Conservation (phyloP, 495 filamentous ascomycete genomes). For the Chaetomidium leptoderma region DNA sequence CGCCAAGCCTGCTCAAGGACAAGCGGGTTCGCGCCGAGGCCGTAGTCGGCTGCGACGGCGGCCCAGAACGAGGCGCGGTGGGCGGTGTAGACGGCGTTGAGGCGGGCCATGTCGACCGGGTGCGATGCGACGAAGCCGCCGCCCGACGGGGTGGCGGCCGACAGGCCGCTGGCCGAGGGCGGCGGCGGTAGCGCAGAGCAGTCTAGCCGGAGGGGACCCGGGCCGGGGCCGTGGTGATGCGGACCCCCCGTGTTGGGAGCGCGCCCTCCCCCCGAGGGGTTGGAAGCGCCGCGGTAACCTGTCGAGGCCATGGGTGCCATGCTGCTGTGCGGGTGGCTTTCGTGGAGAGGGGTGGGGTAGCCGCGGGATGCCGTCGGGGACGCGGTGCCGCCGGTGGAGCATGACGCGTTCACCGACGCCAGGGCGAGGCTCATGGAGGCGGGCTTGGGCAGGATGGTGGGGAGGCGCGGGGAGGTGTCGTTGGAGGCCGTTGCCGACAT, state of each 20-base stretch:
- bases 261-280: slow-evolving; percentile 24
- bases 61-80: slow-evolving; percentile 70
- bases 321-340: slow-evolving; percentile 32
- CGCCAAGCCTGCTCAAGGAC: slow-evolving; percentile 68
- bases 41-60: slow-evolving; percentile 66
- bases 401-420: slow-evolving; percentile 17
- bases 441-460: slow-evolving; percentile 59
- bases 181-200: slow-evolving; percentile 42
- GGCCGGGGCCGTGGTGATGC: slow-evolving; percentile 19
- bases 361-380: slow-evolving; percentile 34
- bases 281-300: slow-evolving; percentile 32
- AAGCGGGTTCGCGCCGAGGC: slow-evolving; percentile 55
- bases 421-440: slow-evolving; percentile 44
- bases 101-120: slow-evolving; percentile 61
- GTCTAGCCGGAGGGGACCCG: slow-evolving; percentile 47
- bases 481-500: slow-evolving; percentile 29
- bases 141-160: slow-evolving; percentile 6
- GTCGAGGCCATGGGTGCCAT: slow-evolving; percentile 28
- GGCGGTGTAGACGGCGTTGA: slow-evolving; percentile 63
- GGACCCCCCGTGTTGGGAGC: slow-evolving; percentile 20
- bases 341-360: slow-evolving; percentile 36
- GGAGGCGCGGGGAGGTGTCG: slow-evolving; percentile 45
- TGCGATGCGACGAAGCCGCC: slow-evolving; percentile 28
- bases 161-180: slow-evolving; percentile 30
- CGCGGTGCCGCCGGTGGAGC: slow-evolving; percentile 24